phyloP scores from a whole-genome alignment of 73 alveolate species.

The Symbiodinium pilosum region DNA sequence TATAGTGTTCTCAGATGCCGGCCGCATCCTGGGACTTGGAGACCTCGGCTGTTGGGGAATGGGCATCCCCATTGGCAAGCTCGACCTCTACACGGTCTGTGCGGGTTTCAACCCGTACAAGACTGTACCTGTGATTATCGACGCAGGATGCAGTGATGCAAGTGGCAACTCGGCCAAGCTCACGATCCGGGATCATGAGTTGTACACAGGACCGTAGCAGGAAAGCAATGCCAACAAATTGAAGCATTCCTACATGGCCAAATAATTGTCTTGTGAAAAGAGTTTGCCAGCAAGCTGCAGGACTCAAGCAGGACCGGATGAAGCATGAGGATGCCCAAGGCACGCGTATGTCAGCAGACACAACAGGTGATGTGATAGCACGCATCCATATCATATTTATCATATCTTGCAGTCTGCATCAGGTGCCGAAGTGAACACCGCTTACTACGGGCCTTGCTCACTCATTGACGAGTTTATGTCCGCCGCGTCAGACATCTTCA shows the following conservation, averaged over 20 bases:
- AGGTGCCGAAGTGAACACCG: slow-evolving; percentile 83
- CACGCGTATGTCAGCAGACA: too few relatives aligned
- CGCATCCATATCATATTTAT: background rate
- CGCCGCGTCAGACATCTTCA: slow-evolving; percentile 65
- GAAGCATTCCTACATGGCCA: background rate
- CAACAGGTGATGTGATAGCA: too few relatives aligned
- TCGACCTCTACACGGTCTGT: slow-evolving; percentile 93
- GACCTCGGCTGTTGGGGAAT: slow-evolving; percentile 91
- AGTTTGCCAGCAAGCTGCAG: too few relatives aligned
- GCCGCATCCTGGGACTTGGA: slow-evolving; percentile 89
- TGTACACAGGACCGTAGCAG: slow-evolving; percentile 42
- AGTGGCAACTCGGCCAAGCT: slow-evolving; percentile 84
- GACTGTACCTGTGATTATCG: slow-evolving; percentile 88
- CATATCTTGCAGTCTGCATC: background rate
- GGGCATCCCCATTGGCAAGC: slow-evolving; percentile 94
- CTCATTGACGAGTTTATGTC: slow-evolving; percentile 77
- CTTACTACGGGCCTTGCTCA: slow-evolving; percentile 74
- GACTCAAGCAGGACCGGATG: slow-evolving; percentile 85
- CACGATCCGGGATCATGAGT: slow-evolving; percentile 67
- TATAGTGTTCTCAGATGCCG: slow-evolving; percentile 91
- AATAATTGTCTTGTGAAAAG: too few relatives aligned
- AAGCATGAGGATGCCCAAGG: slow-evolving; percentile 61
- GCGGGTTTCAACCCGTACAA: slow-evolving; percentile 93
- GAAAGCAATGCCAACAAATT: background rate
- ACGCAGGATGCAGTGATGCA: slow-evolving; percentile 72